Percentiles rank a stretch among this genome's conserved stretches.
phyloP scores from a whole-genome alignment of 345 rosid species.

The Eucalyptus victrix region DNA sequence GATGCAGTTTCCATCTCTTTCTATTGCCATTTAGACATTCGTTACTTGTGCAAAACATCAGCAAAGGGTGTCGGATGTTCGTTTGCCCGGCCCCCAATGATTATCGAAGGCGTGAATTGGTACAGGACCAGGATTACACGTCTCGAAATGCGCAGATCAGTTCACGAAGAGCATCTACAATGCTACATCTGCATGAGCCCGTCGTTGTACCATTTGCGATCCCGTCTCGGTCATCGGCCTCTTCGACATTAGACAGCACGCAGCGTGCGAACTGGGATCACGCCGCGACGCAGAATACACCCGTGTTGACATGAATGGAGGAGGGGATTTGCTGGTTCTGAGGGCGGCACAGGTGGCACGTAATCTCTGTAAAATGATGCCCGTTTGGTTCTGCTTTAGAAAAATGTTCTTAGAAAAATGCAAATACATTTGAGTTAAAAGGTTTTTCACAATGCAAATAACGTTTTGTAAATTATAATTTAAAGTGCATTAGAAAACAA shows the following conservation, averaged over 20 bases:
- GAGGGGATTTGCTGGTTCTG: neutral
- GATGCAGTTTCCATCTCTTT: neutral
- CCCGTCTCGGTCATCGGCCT: neutral
- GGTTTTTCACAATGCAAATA: too few relatives aligned
- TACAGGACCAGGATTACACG: neutral
- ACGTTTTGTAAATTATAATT: rapidly evolving
- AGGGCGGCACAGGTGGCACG: neutral
- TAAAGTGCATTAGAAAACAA: rapidly evolving
- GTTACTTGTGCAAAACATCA: too few relatives aligned
- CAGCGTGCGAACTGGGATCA: neutral
- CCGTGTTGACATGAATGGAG: neutral
- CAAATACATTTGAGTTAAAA: too few relatives aligned
- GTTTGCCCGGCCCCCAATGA: neutral
- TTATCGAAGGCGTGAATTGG: neutral
- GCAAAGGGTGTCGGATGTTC: neutral
- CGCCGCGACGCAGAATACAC: neutral
- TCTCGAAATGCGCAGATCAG: too few relatives aligned
- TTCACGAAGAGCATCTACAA: too few relatives aligned
- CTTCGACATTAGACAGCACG: neutral
- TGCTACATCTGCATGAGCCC: too few relatives aligned
- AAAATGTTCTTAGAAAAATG: rapidly evolving
- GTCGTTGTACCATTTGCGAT: too few relatives aligned
- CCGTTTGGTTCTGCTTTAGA: too few relatives aligned
- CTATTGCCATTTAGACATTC: neutral
- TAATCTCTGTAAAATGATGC: neutral